These are phyloP conservation scores for Aulographum hederae DNA, from an alignment of 2,329 filamentous ascomycete genomes.

Conservation along the genomic window DNA sequence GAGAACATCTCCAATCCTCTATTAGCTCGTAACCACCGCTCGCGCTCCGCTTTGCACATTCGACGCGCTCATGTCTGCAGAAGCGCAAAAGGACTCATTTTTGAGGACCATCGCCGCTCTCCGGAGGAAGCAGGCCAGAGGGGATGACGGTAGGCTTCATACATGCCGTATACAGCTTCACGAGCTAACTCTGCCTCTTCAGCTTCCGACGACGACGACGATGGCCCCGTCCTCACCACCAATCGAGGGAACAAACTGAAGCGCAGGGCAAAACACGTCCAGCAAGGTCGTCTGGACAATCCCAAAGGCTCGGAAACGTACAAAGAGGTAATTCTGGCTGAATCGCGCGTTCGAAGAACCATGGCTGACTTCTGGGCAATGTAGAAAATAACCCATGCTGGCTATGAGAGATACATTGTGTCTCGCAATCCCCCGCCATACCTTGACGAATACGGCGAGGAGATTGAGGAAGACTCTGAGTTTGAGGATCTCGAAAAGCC, in stretches of 20 bases:
- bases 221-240: constrained; percentile 47
- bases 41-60: no score
- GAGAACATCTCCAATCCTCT: no score
- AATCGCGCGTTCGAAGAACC: constrained; percentile 3
- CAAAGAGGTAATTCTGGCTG: constrained; percentile 40
- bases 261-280: constrained; percentile 53
- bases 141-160: no score
- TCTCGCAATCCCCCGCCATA: constrained; percentile 53
- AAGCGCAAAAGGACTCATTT: no score
- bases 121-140: no score
- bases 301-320: constrained; percentile 49
- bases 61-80: no score
- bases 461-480: constrained; percentile 55
- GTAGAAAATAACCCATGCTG: constrained; percentile 55
- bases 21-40: no score
- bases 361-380: neutral
- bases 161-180: no score
- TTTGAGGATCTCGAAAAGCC: constrained; percentile 45
- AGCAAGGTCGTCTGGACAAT: constrained; percentile 49
- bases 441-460: constrained; percentile 65
- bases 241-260: constrained; percentile 70
- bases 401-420: constrained; percentile 54
- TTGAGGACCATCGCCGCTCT: no score
- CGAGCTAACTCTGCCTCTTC: no score
- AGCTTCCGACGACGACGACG: constrained; percentile 52